Conservation (phyloP, 2,329 filamentous ascomycete species). For the Capronia epimyces region DNA sequence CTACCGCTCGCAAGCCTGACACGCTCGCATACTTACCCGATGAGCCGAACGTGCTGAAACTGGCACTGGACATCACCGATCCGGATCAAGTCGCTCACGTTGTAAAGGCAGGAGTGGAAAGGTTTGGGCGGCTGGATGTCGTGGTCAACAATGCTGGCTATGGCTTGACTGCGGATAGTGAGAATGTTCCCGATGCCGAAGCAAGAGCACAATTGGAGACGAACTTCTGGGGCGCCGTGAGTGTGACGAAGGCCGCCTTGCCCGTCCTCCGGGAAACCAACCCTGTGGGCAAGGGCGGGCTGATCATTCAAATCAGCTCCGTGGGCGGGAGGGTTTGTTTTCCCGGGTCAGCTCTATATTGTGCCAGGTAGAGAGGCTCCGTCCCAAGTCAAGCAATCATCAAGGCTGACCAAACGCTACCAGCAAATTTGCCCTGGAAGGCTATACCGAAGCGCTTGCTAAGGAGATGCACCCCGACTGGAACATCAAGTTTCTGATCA, state of each 20-base stretch:
- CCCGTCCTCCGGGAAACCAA: constrained; percentile 26
- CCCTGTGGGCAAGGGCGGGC: constrained; percentile 14
- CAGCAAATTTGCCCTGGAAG: constrained; percentile 71
- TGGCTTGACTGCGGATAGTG: too few relatives aligned
- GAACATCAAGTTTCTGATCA: neutral
- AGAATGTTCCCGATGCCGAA: too few relatives aligned
- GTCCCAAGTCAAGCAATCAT: neutral
- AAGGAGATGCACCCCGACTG: constrained; percentile 52
- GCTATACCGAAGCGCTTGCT: constrained; percentile 67
- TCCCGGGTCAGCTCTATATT: constrained; percentile 29
- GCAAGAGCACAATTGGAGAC: constrained; percentile 37
- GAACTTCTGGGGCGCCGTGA: constrained; percentile 54
- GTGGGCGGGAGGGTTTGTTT: too few relatives aligned
- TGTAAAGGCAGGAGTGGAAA: too few relatives aligned
- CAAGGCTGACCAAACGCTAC: too few relatives aligned
- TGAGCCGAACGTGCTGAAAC: too few relatives aligned
- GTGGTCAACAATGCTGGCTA: too few relatives aligned
- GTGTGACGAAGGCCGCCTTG: constrained; percentile 40
- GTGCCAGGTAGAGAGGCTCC: constrained; percentile 25
- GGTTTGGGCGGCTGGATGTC: too few relatives aligned
- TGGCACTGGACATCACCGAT: too few relatives aligned
- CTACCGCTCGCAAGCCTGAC: too few relatives aligned
- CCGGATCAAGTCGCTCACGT: too few relatives aligned
- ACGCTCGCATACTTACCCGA: too few relatives aligned
- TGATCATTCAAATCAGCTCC: constrained; percentile 1